Evolutionary conservation across 2,329 filamentous ascomycete species (phyloP), one percentile per base, ranked within the genome.

Genomic region (Cladosporium sp.): DNA sequence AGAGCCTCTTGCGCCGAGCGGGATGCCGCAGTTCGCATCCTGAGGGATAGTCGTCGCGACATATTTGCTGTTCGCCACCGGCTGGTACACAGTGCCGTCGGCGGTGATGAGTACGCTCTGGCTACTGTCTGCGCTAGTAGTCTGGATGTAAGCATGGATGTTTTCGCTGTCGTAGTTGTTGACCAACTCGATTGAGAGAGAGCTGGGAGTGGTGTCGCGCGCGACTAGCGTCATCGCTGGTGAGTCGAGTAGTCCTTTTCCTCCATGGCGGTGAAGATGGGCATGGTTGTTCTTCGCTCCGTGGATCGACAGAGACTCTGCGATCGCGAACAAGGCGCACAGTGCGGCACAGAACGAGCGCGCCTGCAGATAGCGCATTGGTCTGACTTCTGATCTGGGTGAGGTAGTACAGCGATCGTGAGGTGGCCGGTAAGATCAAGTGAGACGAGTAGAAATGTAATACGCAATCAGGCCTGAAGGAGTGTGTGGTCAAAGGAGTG

Each of bases 131-230:
- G 78, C 75, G 2, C 73, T 60, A 1, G 75, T 77, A 8, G 72
- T 71, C 40, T 79, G 65, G 3, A 55, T 55, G 60, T 79, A 79
- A 0, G 72, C 74, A 44, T 73, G 75, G 56, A 78, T 57, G 19
- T 60, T 66, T 0, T 61, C 57, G 3, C 68, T 71, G 10, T 60
- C 58, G 37, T 74, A 70, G 59, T 77, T 77, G 62, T 79, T 79
- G 61, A 76, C 66, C 3, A 79, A 62, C 3, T 60, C 60, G 10
- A 65, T 55, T 1, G 52, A n/a, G 20, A 55, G 20, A 2, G 52
- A 13, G 7, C 10, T 20, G 10, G 40, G 19, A 28, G 40, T 12
- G n/a, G 19, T n/a, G 20, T 37, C 47, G 34, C 47, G 47, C 19
- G 22, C 34, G 12, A 12, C 19, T 12, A 50, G 13, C 4, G 22